A percentile compares a stretch with the other conserved stretches of the same genome.
These are phyloP conservation scores for Metschnikowia koreensis DNA, from an alignment of 805 yeast species.

Conservation along the genomic window DNA sequence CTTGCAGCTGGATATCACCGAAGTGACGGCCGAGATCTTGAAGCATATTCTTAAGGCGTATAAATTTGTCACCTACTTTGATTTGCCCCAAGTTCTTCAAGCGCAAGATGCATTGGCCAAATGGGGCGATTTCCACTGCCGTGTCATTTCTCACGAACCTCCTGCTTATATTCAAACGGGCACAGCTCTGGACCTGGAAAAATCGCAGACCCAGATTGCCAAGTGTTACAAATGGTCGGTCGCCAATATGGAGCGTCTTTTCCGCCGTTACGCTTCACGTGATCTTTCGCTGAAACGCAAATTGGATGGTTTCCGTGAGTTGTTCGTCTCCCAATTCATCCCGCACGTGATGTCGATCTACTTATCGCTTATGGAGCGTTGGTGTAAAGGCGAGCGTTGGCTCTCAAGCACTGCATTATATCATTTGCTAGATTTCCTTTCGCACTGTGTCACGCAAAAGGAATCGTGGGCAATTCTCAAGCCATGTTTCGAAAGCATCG, in stretches of 20 bases:
- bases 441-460: slow-evolving; percentile 54
- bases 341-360: slow-evolving; percentile 71
- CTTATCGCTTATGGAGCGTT: slow-evolving; percentile 64
- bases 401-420: slow-evolving; percentile 62
- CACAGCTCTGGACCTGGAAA: slow-evolving; percentile 52
- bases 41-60: slow-evolving; percentile 71
- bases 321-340: slow-evolving; percentile 57
- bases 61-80: slow-evolving; percentile 72
- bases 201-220: slow-evolving; percentile 67
- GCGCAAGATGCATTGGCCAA: slow-evolving; percentile 46
- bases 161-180: slow-evolving; percentile 50
- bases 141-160: slow-evolving; percentile 56
- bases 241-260: slow-evolving; percentile 70
- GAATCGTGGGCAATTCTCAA: slow-evolving; percentile 65
- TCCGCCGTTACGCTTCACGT: slow-evolving; percentile 64
- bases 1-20: slow-evolving; percentile 29
- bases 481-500: slow-evolving; percentile 61
- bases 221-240: slow-evolving; percentile 76
- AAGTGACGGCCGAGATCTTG: slow-evolving; percentile 45
- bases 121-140: slow-evolving; percentile 80
- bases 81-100: slow-evolving; percentile 64
- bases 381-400: slow-evolving; percentile 72
- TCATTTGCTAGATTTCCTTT: slow-evolving; percentile 52
- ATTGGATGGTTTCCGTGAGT: slow-evolving; percentile 53
- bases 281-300: slow-evolving; percentile 43